These are phyloP conservation scores for Somion occarium DNA, from an alignment of 1,284 basidiomycete species.

Conservation along the genomic window DNA sequence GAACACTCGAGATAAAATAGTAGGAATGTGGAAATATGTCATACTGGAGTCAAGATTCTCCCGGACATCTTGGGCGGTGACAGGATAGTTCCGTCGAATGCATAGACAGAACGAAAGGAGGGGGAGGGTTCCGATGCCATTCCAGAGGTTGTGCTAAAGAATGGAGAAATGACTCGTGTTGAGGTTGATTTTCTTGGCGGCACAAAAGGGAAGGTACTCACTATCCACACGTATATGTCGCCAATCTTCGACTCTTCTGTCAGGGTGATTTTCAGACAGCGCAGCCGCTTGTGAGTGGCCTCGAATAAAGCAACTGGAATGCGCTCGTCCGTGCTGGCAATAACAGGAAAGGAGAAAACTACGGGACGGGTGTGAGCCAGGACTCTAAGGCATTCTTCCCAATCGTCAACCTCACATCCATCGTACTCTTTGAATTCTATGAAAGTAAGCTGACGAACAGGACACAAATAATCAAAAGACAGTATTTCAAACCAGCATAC, in stretches of 20 bases:
- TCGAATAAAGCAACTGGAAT: background rate
- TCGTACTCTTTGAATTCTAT: background rate
- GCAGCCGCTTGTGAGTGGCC: background rate
- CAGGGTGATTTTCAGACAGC: background rate
- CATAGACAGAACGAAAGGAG: slow-evolving; percentile 1
- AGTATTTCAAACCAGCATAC: background rate
- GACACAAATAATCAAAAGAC: background rate
- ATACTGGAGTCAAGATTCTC: background rate
- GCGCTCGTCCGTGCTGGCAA: background rate
- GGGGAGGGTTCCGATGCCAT: background rate
- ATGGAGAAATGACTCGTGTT: background rate
- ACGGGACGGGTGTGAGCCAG: background rate
- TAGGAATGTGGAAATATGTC: background rate
- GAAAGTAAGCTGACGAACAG: background rate
- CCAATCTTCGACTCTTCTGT: background rate
- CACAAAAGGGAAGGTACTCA: background rate
- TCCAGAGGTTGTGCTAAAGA: background rate
- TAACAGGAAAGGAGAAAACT: background rate
- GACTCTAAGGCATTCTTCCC: background rate
- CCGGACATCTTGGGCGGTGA: background rate
- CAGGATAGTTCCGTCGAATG: background rate
- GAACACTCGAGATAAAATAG: background rate
- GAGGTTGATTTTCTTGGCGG: background rate
- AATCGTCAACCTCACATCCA: background rate
- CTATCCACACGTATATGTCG: background rate